These are phyloP conservation scores for Labyrinthula sp. DNA, from an alignment of 352 stramenopile species.

Conservation along the genomic window DNA sequence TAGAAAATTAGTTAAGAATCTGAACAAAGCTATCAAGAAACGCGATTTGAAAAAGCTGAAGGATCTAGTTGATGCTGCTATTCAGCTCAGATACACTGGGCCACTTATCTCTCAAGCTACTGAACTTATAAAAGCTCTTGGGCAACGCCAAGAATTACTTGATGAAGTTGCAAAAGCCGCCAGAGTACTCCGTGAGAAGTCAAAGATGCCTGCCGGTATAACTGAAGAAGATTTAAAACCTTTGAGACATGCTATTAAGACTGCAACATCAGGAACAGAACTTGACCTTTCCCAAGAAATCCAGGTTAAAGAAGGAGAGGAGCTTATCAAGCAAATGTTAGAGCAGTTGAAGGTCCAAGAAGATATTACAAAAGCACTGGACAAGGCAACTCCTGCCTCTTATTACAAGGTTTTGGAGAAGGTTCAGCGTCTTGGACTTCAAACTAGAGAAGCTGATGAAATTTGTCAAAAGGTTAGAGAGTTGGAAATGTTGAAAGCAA, in stretches of 20 bases:
- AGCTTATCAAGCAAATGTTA: constrained; percentile 18
- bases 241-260: constrained; percentile 11
- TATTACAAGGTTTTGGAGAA: constrained; percentile 5
- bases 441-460: constrained; percentile 10
- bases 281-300: no score
- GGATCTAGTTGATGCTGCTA: constrained; percentile 4
- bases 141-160: constrained; percentile 9
- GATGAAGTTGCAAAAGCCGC: constrained; percentile 6
- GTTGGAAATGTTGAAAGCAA: constrained; percentile 10
- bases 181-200: constrained; percentile 7
- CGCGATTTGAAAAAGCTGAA: constrained; percentile 6
- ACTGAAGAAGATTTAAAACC: constrained; percentile 3
- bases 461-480: constrained; percentile 16
- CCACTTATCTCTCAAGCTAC: constrained; percentile 4
- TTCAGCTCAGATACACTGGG: constrained; percentile 15
- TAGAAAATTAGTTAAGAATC: constrained; percentile 1
- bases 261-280: no score
- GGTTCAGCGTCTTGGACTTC: constrained; percentile 15
- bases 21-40: constrained; percentile 17
- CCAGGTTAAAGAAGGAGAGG: background rate
- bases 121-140: no score
- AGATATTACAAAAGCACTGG: constrained; percentile 14
- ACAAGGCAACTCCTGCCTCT: constrained; percentile 6
- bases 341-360: constrained; percentile 23
- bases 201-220: constrained; percentile 8